phyloP scores from a whole-genome alignment of 768 basidiomycete genomes.

The Tylopilus rubrobrunneus region DNA sequence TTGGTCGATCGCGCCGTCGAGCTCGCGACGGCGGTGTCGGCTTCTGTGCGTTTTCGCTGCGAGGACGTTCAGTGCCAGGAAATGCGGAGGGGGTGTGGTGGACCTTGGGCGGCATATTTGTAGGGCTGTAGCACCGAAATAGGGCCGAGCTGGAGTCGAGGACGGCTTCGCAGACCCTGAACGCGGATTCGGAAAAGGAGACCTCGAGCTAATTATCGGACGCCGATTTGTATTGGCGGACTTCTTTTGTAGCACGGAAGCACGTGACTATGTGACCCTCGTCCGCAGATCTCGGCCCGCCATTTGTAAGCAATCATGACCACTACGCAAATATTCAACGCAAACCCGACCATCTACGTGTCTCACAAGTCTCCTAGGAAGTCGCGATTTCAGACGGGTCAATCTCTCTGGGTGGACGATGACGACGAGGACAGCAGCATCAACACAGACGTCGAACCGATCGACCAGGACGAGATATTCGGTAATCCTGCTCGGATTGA shows the following conservation, averaged over 20 bases:
- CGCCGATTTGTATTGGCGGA: conserved; percentile 8
- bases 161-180: not conserved
- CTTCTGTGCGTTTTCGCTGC: conserved; percentile 60
- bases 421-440: conserved; percentile 36
- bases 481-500: conserved; percentile 43
- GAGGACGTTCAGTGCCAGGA: conserved; percentile 9
- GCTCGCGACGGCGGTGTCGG: conserved; percentile 26
- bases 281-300: conserved; percentile 1
- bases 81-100: not conserved
- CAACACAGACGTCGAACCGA: conserved; percentile 51
- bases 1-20: conserved; percentile 43
- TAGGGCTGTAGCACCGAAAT: not conserved
- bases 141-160: not conserved
- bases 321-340: conserved; percentile 68
- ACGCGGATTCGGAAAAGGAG: conserved; percentile 13
- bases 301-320: conserved; percentile 32
- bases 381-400: conserved; percentile 35
- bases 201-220: conserved; percentile 8
- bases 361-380: conserved; percentile 44
- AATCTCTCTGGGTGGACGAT: conserved; percentile 62
- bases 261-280: conserved; percentile 23
- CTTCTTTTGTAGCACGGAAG: not conserved
- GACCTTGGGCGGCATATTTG: conserved; percentile 39
- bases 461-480: conserved; percentile 91
- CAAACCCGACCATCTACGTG: conserved; percentile 81